Evolutionary conservation across 345 rosid genomes (phyloP).

Genomic region (Dovyalis caffra): DNA sequence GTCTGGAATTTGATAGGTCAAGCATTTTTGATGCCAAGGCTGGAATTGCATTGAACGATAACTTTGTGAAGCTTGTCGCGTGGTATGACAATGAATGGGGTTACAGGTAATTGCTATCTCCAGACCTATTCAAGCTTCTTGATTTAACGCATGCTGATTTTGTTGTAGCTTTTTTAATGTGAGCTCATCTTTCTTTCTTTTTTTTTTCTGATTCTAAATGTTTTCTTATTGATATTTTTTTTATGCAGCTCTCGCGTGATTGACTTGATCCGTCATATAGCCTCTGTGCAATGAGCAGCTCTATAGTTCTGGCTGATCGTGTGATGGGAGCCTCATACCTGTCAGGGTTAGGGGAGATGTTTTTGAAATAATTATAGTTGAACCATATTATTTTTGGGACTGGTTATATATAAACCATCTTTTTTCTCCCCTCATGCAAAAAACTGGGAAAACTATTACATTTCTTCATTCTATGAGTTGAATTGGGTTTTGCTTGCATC

Average conservation of each 20-base stretch:
- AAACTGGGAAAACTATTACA: background rate
- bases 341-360: background rate
- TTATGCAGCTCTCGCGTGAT: constrained; percentile 47
- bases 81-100: constrained; percentile 31
- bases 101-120: constrained; percentile 19
- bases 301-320: background rate
- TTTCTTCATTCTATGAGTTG: background rate
- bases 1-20: background rate
- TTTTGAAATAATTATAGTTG: constrained; percentile 5
- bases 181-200: no score
- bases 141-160: background rate
- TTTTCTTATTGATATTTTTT: background rate
- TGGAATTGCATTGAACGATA: constrained; percentile 24
- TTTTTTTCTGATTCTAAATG: background rate
- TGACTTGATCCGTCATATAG: constrained; percentile 57
- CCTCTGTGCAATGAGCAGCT: constrained; percentile 16
- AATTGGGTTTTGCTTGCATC: no score
- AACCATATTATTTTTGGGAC: background rate
- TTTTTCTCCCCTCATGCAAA: background rate
- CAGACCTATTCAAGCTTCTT: background rate
- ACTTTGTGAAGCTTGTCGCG: constrained; percentile 23
- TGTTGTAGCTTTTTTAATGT: background rate
- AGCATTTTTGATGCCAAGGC: constrained; percentile 30
- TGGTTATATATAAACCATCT: background rate
- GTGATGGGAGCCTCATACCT: background rate